phyloP scores from a whole-genome alignment of 2,329 filamentous ascomycete genomes.

The Biscogniauxia marginata region DNA sequence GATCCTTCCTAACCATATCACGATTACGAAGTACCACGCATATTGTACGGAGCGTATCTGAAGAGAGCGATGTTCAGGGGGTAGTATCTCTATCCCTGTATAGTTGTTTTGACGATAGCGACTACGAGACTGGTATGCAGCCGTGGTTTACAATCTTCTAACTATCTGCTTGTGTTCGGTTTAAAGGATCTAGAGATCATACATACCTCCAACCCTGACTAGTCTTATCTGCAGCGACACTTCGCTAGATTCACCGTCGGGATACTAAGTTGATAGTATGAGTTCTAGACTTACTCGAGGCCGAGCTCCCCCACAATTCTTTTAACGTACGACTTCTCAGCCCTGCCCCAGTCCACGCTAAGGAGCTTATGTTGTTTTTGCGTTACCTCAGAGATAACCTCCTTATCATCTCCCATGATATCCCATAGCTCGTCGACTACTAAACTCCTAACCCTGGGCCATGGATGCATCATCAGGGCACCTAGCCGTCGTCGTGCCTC shows the following conservation, averaged over 20 bases:
- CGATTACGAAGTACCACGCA: neutral
- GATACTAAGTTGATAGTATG: neutral
- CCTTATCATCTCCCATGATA: constrained; percentile 32
- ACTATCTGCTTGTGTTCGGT: too few relatives aligned
- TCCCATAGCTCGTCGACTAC: constrained; percentile 63
- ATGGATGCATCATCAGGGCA: constrained; percentile 76
- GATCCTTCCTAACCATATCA: neutral
- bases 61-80: neutral
- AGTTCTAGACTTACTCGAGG: constrained; percentile 28
- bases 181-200: too few relatives aligned
- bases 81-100: neutral
- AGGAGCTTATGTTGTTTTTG: constrained; percentile 37
- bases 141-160: too few relatives aligned
- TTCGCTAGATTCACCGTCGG: neutral
- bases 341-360: constrained; percentile 57
- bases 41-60: neutral
- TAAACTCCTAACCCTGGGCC: constrained; percentile 66
- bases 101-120: neutral
- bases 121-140: neutral
- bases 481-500: constrained; percentile 67
- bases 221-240: neutral
- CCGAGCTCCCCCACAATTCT: constrained; percentile 43
- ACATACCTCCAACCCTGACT: too few relatives aligned
- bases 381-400: constrained; percentile 5
- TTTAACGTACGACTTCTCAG: constrained; percentile 47